Conservation (phyloP, 108 stramenopile species). For the Discostella stelligeroides region DNA sequence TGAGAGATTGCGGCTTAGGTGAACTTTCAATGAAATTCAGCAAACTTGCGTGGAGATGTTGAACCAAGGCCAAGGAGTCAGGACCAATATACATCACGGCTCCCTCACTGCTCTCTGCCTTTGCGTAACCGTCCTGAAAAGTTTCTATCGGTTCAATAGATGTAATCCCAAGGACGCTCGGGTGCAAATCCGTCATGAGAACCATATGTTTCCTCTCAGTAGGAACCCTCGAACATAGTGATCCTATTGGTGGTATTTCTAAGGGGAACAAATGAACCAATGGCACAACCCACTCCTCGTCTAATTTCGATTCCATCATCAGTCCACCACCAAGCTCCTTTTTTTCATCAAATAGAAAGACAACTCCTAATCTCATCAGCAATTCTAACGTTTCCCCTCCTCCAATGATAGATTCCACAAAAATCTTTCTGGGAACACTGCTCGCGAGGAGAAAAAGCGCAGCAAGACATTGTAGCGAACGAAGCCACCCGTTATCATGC, state of each 20-base stretch:
- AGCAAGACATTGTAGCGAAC: slow-evolving; percentile 46
- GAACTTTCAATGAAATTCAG: slow-evolving; percentile 6
- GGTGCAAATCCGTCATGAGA: slow-evolving; percentile 82
- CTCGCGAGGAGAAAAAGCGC: slow-evolving; percentile 52
- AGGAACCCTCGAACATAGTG: background rate
- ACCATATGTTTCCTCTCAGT: slow-evolving; percentile 30
- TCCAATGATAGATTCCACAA: slow-evolving; percentile 36
- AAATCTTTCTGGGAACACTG: slow-evolving; percentile 43
- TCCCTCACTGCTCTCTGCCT: slow-evolving; percentile 32
- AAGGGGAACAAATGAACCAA: slow-evolving; percentile 70
- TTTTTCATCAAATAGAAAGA: slow-evolving; percentile 31
- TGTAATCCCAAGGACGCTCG: slow-evolving; percentile 62
- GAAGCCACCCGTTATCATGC: slow-evolving; percentile 5
- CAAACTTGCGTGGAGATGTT: slow-evolving; percentile 59
- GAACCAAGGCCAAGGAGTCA: slow-evolving; percentile 76
- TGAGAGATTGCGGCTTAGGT: background rate
- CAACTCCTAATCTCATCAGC: slow-evolving; percentile 56
- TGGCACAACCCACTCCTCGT: slow-evolving; percentile 54
- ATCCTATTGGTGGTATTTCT: slow-evolving; percentile 28
- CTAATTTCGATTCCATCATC: background rate
- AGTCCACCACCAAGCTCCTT: background rate
- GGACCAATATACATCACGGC: slow-evolving; percentile 89
- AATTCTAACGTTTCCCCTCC: slow-evolving; percentile 48
- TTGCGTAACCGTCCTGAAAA: background rate
- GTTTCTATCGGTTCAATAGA: slow-evolving; percentile 23